phyloP scores from a whole-genome alignment of 2,329 filamentous ascomycete species.

The Cylindrodendrum hubeiense region DNA sequence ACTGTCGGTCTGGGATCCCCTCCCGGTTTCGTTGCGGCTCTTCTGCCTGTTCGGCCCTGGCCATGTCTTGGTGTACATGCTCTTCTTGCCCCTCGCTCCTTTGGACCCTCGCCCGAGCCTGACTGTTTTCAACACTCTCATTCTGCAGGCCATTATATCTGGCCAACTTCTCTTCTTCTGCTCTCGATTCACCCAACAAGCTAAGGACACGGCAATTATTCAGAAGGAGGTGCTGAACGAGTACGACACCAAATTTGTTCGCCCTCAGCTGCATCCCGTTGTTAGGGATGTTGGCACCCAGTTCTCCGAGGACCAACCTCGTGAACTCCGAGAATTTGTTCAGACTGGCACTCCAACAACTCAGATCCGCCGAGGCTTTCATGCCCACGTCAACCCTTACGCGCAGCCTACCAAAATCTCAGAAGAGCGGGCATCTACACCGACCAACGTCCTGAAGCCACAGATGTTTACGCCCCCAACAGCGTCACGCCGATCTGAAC shows the following conservation, averaged over 20 bases:
- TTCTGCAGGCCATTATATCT: slow-evolving; percentile 81
- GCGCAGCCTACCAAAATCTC: slow-evolving; percentile 67
- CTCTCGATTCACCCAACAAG: slow-evolving; percentile 82
- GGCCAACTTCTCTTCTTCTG: slow-evolving; percentile 81
- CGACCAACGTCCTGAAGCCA: slow-evolving; percentile 54
- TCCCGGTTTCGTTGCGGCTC: slow-evolving; percentile 83
- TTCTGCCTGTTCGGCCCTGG: slow-evolving; percentile 94
- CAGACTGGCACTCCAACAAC: slow-evolving; percentile 67
- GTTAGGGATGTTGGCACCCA: slow-evolving; percentile 86
- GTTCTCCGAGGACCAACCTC: slow-evolving; percentile 65
- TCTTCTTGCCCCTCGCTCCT: slow-evolving; percentile 83
- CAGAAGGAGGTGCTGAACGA: slow-evolving; percentile 94
- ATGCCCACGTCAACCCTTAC: slow-evolving; percentile 84
- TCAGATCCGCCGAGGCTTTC: slow-evolving; percentile 80
- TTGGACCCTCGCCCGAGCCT: slow-evolving; percentile 87
- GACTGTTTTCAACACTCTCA: slow-evolving; percentile 85
- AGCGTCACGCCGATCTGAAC: slow-evolving; percentile 49
- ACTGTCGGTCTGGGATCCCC: slow-evolving; percentile 91
- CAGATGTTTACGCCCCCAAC: slow-evolving; percentile 59
- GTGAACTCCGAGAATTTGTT: slow-evolving; percentile 58
- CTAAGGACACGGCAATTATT: slow-evolving; percentile 85
- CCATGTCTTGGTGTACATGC: slow-evolving; percentile 90
- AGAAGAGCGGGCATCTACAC: slow-evolving; percentile 55
- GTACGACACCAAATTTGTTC: slow-evolving; percentile 96
- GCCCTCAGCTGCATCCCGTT: slow-evolving; percentile 85